Base-by-base conservation (phyloP, 1,284 basidiomycete species). In the Irpex lacteus region DNA sequence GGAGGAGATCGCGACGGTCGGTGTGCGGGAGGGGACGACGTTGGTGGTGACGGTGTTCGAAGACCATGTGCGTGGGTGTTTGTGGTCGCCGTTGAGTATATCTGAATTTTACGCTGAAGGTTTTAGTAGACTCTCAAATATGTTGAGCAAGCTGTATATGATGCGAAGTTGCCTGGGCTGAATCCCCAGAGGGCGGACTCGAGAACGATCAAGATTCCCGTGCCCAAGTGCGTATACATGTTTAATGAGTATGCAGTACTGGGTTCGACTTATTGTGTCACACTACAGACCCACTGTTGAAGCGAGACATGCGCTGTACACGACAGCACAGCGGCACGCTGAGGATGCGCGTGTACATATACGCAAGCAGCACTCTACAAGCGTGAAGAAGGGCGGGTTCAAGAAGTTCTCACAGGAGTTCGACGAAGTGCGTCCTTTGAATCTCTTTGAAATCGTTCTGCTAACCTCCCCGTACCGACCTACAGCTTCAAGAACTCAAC, bases 301-400 rank as follows among this genome's bases (percentile, higher is more conserved):
- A 59, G 83, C 89, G 0, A 84, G 89, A 11, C 78, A 77, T 19
- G 80, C 82, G 0, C 75, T 91, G 7, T 82, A 83, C 61, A 78
- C 81, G 0, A 77, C 77, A 5, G 86, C 88, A 0, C 79, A 82
- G 52, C 83, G 83, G 19, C 82, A 87, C 69, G 86, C 90, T 0
- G 91, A 94, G 73, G 90, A 91, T n/a, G 81, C 85, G 3, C 88
- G 90, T 13, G 80, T 86, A 9, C 90, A 91, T 67, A 80, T 93
- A 15, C 87, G 92, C 53, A 88, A 87, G 66, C 81, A 83, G 21
- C 87, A 89, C 64, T 82, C 87, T 63, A 74, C 82, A 0, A 85
- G 86, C 69, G 65, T 90, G 52, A 93, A 91, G 73, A 86, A 84
- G 63, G 87, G 88, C 50, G 86, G 85, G 69, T 89, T 84, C 68